Base-by-base conservation (phyloP, 352 stramenopile genomes). In the Blastocystis sp. region DNA sequence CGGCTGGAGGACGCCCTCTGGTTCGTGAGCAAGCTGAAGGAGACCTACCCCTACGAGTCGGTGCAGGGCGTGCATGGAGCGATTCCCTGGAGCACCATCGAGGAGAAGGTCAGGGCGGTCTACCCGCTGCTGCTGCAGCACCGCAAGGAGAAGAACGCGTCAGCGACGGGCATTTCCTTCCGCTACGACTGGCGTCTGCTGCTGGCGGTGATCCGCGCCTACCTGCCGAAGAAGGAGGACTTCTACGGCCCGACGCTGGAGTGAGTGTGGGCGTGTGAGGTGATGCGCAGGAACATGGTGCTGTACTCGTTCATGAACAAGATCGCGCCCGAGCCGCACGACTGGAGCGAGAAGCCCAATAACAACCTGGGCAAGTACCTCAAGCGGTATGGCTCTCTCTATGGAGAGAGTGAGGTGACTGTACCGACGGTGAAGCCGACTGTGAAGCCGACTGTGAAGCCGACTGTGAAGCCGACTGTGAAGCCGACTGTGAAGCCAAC, bases 221-320 rank as follows among this genome's bases (percentile, higher is more conserved):
- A 84, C 19, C 64, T 84, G 48, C 74, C 74, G 43, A 71, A 84
- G 62, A 84, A 84, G 48, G 74, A 84, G 34, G 62, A 68, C 3
- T 84, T 84, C 38, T 84, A 84, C 43, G 74, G 74, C 10, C 74
- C 74, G 6, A 84, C 74, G 19, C 40, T 84, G 24, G 74, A 84
- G 71, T 81, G 34, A 74, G 43, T 19, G 10, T 70, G n/a, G 14
- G 19, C 24, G n/a, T 60, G 57, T 24, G 24, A 1, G 40, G 57
- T 74, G 14, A 81, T 68, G 24, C 28, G 57, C 57, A 81, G 71
- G 62, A 71, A 68, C 59, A 84, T 84, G 59, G 74, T 84, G 62
- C 57, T 34, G 43, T 84, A 45, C 40, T 84, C 74, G 7, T 84
- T 84, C 34, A 84, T 71, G 59, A 84, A 59, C 64, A 7, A 78